Evolutionary conservation across 2,329 filamentous ascomycete species (phyloP).

Genomic region (Biscogniauxia mediterranea): DNA sequence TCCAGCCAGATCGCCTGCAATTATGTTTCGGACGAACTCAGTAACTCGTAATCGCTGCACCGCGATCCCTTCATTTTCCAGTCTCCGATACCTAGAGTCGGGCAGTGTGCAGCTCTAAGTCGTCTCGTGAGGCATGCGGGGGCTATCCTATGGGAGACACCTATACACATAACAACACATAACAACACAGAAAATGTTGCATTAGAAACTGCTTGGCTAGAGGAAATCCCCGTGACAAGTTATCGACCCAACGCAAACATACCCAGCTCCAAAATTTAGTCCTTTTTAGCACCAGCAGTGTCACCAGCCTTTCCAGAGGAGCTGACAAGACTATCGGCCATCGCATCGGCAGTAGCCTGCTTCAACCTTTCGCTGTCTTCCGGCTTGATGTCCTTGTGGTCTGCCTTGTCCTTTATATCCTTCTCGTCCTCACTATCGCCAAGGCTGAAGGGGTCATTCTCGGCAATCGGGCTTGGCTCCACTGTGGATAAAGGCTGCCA

Average conservation of each 20-base stretch:
- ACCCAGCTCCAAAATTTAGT: conserved; percentile 9
- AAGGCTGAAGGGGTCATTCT: conserved; percentile 95
- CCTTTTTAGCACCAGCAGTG: conserved; percentile 15
- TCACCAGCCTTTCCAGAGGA: conserved; percentile 31
- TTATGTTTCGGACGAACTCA: neutral
- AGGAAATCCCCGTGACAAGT: neutral
- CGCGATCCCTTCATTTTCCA: neutral
- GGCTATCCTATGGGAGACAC: neutral
- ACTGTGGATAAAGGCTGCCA: conserved; percentile 92
- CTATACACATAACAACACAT: neutral
- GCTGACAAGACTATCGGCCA: conserved; percentile 54
- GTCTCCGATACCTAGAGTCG: no score
- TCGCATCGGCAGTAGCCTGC: conserved; percentile 62
- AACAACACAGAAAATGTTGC: neutral
- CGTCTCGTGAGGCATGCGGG: neutral
- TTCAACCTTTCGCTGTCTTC: conserved; percentile 62
- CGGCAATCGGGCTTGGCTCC: conserved; percentile 78
- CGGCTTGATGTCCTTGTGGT: conserved; percentile 49
- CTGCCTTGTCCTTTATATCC: conserved; percentile 60
- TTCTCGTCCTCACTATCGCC: conserved; percentile 95
- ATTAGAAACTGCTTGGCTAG: neutral
- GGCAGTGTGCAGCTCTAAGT: neutral
- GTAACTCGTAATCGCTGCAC: neutral
- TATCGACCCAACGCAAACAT: conserved; percentile 1
- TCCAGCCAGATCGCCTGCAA: neutral